phyloP scores from a whole-genome alignment of 768 basidiomycete species.

The Pleurotus pulmonarius region DNA sequence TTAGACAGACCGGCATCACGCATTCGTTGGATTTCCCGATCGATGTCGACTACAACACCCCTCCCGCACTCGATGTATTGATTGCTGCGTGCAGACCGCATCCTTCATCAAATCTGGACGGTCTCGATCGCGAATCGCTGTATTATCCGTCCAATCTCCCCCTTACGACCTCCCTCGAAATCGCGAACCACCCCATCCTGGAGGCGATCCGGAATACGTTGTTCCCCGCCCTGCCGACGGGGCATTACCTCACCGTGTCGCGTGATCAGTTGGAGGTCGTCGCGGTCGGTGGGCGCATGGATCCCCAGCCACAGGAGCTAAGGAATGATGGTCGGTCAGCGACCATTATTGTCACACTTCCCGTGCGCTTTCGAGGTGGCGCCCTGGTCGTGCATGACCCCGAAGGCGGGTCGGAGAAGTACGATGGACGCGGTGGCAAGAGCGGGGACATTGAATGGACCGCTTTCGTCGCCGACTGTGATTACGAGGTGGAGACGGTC shows the following conservation, averaged over 20 bases:
- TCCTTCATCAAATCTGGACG: slow-evolving; percentile 48
- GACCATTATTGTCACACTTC: slow-evolving; percentile 70
- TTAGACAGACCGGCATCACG: slow-evolving; percentile 67
- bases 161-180: slow-evolving; percentile 71
- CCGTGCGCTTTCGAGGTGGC: slow-evolving; percentile 72
- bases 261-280: slow-evolving; percentile 72
- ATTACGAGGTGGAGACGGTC: slow-evolving; percentile 70
- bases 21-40: slow-evolving; percentile 83
- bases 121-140: slow-evolving; percentile 61
- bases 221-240: slow-evolving; percentile 67
- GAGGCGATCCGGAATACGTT: slow-evolving; percentile 68
- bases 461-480: slow-evolving; percentile 71
- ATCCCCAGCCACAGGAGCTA: slow-evolving; percentile 47
- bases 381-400: slow-evolving; percentile 52
- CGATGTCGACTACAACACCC: slow-evolving; percentile 68
- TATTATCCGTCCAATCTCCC: slow-evolving; percentile 73
- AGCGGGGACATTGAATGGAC: slow-evolving; percentile 74
- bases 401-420: slow-evolving; percentile 58
- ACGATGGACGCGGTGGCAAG: slow-evolving; percentile 58
- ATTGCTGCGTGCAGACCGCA: slow-evolving; percentile 71
- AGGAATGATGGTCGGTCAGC: slow-evolving; percentile 68
- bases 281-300: slow-evolving; percentile 54
- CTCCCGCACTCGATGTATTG: slow-evolving; percentile 76
- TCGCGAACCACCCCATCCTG: slow-evolving; percentile 79
- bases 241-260: slow-evolving; percentile 65